These are phyloP conservation scores for Skeletonema grethae DNA, from an alignment of 108 stramenopile genomes.

Conservation along the genomic window DNA sequence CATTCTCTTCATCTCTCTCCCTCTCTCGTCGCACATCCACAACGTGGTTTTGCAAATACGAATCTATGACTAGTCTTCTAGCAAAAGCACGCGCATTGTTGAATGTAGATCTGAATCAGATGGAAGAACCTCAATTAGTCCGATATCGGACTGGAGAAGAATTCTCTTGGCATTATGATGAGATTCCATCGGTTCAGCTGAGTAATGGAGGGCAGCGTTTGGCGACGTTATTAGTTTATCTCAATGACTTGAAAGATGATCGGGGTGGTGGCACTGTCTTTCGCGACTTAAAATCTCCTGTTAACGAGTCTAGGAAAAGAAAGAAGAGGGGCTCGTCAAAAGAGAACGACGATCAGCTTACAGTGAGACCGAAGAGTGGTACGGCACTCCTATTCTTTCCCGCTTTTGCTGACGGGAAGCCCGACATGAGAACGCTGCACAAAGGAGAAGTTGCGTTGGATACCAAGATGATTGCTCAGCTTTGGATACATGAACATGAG, in stretches of 20 bases:
- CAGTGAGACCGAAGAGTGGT: conserved; percentile 59
- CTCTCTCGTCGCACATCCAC: conserved; percentile 76
- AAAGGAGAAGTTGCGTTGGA: conserved; percentile 66
- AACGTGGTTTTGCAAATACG: conserved; percentile 78
- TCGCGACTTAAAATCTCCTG: conserved; percentile 55
- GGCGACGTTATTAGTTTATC: conserved; percentile 84
- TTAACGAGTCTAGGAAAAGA: neutral
- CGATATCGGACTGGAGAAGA: conserved; percentile 72
- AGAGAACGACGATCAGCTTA: conserved; percentile 30
- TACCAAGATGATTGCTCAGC: conserved; percentile 75
- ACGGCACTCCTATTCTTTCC: conserved; percentile 78
- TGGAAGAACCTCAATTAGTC: conserved; percentile 85
- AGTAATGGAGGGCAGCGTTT: conserved; percentile 78
- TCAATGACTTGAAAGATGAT: conserved; percentile 60
- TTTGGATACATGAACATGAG: conserved; percentile 71
- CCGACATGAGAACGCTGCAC: conserved; percentile 70
- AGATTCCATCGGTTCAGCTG: conserved; percentile 54
- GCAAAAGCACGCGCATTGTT: conserved; percentile 64
- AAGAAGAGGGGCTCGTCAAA: neutral
- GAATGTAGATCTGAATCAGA: conserved; percentile 48
- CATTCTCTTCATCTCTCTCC: conserved; percentile 55
- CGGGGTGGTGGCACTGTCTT: conserved; percentile 75
- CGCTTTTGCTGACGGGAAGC: conserved; percentile 57
- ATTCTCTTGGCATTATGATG: conserved; percentile 86
- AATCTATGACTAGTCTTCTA: conserved; percentile 55